These are phyloP conservation scores for Metarhizium guizhouense DNA, from an alignment of 2,329 filamentous ascomycete genomes.

Conservation along the genomic window DNA sequence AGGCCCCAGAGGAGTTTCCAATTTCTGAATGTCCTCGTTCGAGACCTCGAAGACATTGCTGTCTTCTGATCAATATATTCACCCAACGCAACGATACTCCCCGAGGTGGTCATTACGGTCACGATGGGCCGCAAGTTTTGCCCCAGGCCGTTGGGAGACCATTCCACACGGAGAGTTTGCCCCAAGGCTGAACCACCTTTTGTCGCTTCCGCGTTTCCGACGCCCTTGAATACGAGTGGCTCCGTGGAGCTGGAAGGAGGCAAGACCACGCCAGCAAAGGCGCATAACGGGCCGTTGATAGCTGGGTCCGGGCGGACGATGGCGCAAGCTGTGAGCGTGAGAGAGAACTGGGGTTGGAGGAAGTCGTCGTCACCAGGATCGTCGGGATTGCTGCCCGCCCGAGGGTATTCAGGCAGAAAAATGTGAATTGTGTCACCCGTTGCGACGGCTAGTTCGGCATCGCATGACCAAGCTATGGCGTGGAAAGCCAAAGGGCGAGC, in stretches of 20 bases:
- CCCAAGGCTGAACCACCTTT: slow-evolving; percentile 41
- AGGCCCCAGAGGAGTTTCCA: slow-evolving; percentile 50
- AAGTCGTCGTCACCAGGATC: slow-evolving; percentile 18
- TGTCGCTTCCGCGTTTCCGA: slow-evolving; percentile 36
- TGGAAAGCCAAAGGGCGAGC: slow-evolving; percentile 35
- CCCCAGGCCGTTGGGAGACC: slow-evolving; percentile 52
- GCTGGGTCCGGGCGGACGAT: slow-evolving; percentile 29
- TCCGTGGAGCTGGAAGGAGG: slow-evolving; percentile 16
- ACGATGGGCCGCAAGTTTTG: slow-evolving; percentile 44
- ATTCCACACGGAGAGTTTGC: slow-evolving; percentile 43
- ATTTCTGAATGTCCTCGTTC: slow-evolving; percentile 32
- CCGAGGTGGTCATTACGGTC: slow-evolving; percentile 39
- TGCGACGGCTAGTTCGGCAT: slow-evolving; percentile 47
- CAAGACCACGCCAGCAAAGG: slow-evolving; percentile 25
- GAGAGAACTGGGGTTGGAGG: slow-evolving; percentile 23
- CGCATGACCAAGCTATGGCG: slow-evolving; percentile 43
- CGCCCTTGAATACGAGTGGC: slow-evolving; percentile 28
- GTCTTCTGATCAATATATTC: slow-evolving; percentile 29
- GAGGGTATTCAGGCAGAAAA: slow-evolving; percentile 37
- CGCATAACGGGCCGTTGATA: slow-evolving; percentile 38
- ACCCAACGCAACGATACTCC: slow-evolving; percentile 41
- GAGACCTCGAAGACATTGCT: slow-evolving; percentile 19
- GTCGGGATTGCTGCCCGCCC: slow-evolving; percentile 12
- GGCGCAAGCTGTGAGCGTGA: slow-evolving; percentile 22
- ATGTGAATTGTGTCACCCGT: slow-evolving; percentile 47